Evolutionary conservation across 2,329 filamentous ascomycete species (phyloP), one percentile per base, ranked within the genome.

Genomic region (Endoconidiophora polonica): DNA sequence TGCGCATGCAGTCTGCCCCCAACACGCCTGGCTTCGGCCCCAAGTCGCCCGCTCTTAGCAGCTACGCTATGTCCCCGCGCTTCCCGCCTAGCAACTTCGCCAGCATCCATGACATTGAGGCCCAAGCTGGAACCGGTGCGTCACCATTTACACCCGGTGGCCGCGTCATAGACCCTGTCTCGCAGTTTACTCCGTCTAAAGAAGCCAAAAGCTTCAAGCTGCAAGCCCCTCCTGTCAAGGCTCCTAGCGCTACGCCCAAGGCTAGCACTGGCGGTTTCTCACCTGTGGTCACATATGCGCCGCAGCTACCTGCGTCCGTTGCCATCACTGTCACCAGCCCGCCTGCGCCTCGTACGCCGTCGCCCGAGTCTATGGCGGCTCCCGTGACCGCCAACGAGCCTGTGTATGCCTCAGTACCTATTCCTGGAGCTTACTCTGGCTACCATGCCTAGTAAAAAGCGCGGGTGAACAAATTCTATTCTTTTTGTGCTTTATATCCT

Each of bases 11-110:
- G 68, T 94, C 87, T 23, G 88, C 87, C 4, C 90, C 90, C 58
- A 95, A 95, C 71, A 95, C 90, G 0, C 90, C 90, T 10, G 87
- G 87, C 56, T 87, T 93, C 62, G 81, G 79, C 26, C 61, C 57
- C 56, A 65, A 60, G 58, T 64, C 60, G 20, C 82, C 61, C 37
- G 65, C 65, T 43, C 61, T 67, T 48, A 68, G 66, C 63, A 57
- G 62, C 53, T 67, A 68, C 56, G 72, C 74, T 54, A 66, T 77
- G 62, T 77, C 75, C 20, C 77, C 77, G 41, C 74, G 76, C 58
- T 76, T 79, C 65, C 73, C 76, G 40, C 74, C 75, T 2, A 68
- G 71, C 44, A 63, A 68, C 42, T 79, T 76, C 66, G 66, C 71
- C 57, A 73, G 66, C 58, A 62, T 73, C 46, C 61, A 61, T 46